phyloP scores from a whole-genome alignment of 352 stramenopile genomes.

The Vaucheria bursata region DNA sequence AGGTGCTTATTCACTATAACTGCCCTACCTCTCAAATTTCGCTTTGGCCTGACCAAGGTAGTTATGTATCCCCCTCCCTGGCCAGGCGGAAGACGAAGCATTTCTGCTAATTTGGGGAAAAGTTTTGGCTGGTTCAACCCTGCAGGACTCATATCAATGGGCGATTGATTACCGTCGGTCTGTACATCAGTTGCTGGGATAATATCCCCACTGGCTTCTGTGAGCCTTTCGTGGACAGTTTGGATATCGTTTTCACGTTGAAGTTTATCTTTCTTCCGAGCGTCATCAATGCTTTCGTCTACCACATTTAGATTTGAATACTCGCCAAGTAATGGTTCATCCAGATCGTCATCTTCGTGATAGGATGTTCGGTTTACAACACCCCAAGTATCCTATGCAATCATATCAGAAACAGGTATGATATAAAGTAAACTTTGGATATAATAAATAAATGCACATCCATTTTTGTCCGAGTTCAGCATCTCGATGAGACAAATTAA shows the following conservation, averaged over 20 bases:
- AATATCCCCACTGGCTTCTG: neutral
- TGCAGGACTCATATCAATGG: neutral
- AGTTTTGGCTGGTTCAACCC: neutral
- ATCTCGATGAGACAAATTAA: too few species aligned
- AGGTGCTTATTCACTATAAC: conserved; percentile 24
- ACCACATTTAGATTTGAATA: neutral
- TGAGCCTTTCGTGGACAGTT: conserved; percentile 22
- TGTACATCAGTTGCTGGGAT: neutral
- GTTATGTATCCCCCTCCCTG: conserved; percentile 11
- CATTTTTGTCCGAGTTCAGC: too few species aligned
- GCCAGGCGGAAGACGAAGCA: conserved; percentile 9
- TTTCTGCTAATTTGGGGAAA: neutral
- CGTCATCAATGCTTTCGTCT: neutral
- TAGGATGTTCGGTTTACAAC: neutral
- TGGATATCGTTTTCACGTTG: neutral
- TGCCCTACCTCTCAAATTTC: conserved; percentile 14
- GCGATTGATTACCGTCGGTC: neutral
- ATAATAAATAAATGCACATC: too few species aligned
- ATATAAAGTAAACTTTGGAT: too few species aligned
- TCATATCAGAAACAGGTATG: too few species aligned
- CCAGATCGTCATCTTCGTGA: neutral
- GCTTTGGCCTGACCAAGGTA: conserved; percentile 26
- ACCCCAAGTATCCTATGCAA: neutral
- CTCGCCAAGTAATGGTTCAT: neutral
- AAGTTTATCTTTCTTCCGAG: neutral